phyloP scores from a whole-genome alignment of 768 basidiomycete species.

The Imleria badia region DNA sequence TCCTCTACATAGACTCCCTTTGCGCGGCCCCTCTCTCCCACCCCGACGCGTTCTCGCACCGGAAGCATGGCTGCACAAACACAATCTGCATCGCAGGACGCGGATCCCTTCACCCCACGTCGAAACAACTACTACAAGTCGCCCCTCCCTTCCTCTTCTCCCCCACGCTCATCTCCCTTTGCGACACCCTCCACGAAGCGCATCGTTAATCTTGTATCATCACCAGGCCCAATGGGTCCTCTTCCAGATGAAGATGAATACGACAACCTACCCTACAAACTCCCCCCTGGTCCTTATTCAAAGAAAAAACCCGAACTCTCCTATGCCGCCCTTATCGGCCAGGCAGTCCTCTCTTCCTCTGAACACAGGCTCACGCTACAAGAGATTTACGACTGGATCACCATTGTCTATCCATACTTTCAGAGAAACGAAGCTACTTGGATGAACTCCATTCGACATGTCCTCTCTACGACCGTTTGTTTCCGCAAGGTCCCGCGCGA shows the following conservation, averaged over 20 bases:
- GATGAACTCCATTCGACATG: slow-evolving; percentile 99
- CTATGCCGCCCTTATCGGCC: slow-evolving; percentile 95
- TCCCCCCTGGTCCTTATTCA: slow-evolving; percentile 86
- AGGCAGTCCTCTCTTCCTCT: slow-evolving; percentile 84
- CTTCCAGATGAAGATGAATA: slow-evolving; percentile 64
- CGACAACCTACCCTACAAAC: slow-evolving; percentile 64
- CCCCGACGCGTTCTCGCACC: slow-evolving; percentile 38
- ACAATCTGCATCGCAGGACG: slow-evolving; percentile 34
- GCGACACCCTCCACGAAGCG: slow-evolving; percentile 59
- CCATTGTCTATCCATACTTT: slow-evolving; percentile 90
- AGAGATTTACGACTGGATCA: slow-evolving; percentile 97
- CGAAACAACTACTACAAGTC: slow-evolving; percentile 42
- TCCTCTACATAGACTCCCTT: slow-evolving; percentile 18
- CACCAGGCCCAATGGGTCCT: slow-evolving; percentile 74
- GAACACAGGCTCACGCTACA: slow-evolving; percentile 86
- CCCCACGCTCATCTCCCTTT: slow-evolving; percentile 56
- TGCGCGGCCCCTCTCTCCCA: slow-evolving; percentile 46
- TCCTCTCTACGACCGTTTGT: slow-evolving; percentile 86
- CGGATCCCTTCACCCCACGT: slow-evolving; percentile 52
- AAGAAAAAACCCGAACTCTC: slow-evolving; percentile 79
- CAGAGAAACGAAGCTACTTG: slow-evolving; percentile 92
- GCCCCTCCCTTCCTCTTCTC: slow-evolving; percentile 61
- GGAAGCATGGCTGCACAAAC: slow-evolving; percentile 31
- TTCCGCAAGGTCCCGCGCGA: slow-evolving; percentile 86
- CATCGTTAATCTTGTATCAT: slow-evolving; percentile 76